These are phyloP conservation scores for Paecilomyces dactylethromorphus DNA, from an alignment of 2,329 filamentous ascomycete genomes.

Conservation along the genomic window DNA sequence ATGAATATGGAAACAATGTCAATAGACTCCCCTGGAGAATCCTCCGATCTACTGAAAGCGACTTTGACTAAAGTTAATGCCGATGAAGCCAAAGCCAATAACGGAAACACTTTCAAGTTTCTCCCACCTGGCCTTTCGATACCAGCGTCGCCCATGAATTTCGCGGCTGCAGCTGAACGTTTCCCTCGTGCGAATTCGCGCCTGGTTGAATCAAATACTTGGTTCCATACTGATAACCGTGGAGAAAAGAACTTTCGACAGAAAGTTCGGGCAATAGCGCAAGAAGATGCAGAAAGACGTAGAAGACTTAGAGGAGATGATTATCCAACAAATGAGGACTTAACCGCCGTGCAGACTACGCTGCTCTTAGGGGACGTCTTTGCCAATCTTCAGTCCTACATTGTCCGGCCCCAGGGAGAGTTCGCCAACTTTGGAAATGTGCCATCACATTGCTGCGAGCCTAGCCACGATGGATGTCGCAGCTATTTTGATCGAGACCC, in stretches of 20 bases:
- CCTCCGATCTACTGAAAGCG: neutral
- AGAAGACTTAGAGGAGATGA: slow-evolving; percentile 2
- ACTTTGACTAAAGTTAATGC: neutral
- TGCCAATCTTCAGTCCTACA: slow-evolving; percentile 15
- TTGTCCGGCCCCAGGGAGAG: slow-evolving; percentile 2
- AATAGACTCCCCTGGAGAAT: neutral
- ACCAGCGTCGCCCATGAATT: neutral
- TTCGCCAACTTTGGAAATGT: slow-evolving; percentile 13
- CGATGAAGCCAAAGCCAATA: neutral
- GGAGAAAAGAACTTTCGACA: slow-evolving; percentile 11
- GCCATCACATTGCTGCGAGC: slow-evolving; percentile 8
- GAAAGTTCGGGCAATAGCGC: slow-evolving; percentile 12
- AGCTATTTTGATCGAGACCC: slow-evolving; percentile 18
- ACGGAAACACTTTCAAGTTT: neutral
- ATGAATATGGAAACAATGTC: neutral
- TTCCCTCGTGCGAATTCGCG: neutral
- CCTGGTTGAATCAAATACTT: slow-evolving; percentile 12
- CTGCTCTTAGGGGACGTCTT: slow-evolving; percentile 15
- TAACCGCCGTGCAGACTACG: slow-evolving; percentile 9
- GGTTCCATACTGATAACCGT: slow-evolving; percentile 16
- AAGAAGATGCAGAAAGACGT: slow-evolving; percentile 8
- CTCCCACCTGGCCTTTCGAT: slow-evolving; percentile 8
- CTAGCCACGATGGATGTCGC: slow-evolving; percentile 7
- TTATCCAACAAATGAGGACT: slow-evolving; percentile 3
- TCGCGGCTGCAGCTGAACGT: neutral